Evolutionary conservation across 1,284 basidiomycete genomes (phyloP), one percentile per base, ranked within the genome.

Genomic region (Marasmius oreades): DNA sequence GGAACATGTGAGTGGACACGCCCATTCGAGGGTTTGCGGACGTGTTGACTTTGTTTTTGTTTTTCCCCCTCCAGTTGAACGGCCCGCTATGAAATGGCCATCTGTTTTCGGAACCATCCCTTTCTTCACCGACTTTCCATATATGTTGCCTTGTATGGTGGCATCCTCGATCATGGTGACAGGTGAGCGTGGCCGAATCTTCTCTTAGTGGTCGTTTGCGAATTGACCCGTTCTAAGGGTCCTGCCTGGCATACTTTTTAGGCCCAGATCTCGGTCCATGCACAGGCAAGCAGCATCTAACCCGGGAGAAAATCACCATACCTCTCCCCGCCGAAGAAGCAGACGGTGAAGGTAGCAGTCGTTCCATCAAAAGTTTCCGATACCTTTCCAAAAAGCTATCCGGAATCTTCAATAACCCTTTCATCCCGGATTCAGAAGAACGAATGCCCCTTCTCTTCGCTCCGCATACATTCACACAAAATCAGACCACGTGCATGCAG

Each of bases 181-280:
- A 47, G 90, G 90, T 84, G 45, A 60, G 55, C 26, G 22, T 31
- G n/a, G n/a, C n/a, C n/a, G n/a, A n/a, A n/a, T 54, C n/a, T 43
- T 24, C 60, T 42, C 31, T 46, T 46, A 43, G 22, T 26, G 55
- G 51, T 39, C 55, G n/a, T 48, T 31, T 37, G 12, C 28, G n/a
- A 46, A 51, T 43, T 58, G 26, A 53, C 46, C 45, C 45, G 36
- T 60, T 59, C 36, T 31, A 70, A 79, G 96, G 95, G 7, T 88
- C 94, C 1, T 67, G 97, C 51, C 77, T 99, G 22, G 85, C 88
- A 0, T 85, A 95, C 57, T 97, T 98, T 76, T 83, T 99, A 46
- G 91, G 87, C 16, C 87, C 82, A 60, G 94, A 99, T 67, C 95
- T 93, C 56, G 94, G 94, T 23, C 89, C 93, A n/a, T 81, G 90